Conservation (phyloP, 345 rosid genomes). For the Arabis alpina region DNA sequence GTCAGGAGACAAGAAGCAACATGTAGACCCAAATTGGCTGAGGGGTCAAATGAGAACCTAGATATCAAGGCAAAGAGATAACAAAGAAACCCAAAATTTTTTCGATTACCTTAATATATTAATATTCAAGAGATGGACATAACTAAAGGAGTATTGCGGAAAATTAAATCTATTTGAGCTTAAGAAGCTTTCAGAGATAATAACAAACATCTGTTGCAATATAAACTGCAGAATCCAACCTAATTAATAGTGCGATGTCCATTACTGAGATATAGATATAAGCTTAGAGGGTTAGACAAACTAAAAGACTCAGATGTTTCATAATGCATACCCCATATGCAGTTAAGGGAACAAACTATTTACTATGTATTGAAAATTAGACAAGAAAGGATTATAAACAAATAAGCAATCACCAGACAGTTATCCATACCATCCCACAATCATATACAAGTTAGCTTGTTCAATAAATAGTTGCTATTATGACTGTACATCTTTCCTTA, state of each 20-base stretch:
- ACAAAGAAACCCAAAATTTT: constrained; percentile 22
- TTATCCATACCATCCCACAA: constrained; percentile 2
- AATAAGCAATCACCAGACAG: constrained; percentile 3
- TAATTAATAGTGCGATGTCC: neutral
- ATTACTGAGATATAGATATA: neutral
- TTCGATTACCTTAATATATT: neutral
- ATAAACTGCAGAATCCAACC: neutral
- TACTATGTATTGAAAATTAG: neutral
- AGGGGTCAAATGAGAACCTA: constrained; percentile 92
- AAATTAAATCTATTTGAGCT: neutral
- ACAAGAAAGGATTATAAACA: constrained; percentile 7
- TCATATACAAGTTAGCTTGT: neutral
- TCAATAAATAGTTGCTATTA: neutral
- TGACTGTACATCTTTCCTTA: neutral
- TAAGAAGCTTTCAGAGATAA: neutral
- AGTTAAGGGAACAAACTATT: neutral
- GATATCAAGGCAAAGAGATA: constrained; percentile 38
- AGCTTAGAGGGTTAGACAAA: constrained; percentile 18
- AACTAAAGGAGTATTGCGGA: neutral
- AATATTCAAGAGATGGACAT: neutral
- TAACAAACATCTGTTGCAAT: constrained; percentile 6
- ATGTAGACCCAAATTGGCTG: constrained; percentile 74
- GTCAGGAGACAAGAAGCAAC: constrained; percentile 91
- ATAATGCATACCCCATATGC: neutral
- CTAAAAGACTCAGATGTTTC: neutral